phyloP scores from a whole-genome alignment of 495 filamentous ascomycete genomes.

The Talaromyces adpressus region DNA sequence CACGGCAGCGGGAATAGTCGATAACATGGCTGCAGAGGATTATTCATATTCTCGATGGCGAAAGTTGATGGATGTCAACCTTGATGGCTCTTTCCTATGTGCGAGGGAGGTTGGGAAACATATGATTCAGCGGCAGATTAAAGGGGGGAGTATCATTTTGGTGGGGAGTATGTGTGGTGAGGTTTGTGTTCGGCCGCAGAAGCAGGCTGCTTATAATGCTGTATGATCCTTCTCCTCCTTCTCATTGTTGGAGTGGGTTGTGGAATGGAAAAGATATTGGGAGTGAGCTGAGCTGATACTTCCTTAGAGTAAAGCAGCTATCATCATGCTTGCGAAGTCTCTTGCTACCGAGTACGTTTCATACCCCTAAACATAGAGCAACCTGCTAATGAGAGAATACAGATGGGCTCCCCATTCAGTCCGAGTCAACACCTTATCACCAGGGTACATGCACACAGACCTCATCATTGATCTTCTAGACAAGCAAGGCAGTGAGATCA shows the following conservation, averaged over 20 bases:
- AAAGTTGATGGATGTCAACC: slow-evolving; percentile 57
- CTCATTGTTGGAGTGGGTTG: too few species aligned
- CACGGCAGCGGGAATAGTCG: slow-evolving; percentile 63
- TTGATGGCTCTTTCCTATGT: slow-evolving; percentile 61
- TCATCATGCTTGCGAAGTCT: slow-evolving; percentile 16
- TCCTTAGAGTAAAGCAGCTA: slow-evolving; percentile 17
- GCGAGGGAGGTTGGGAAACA: slow-evolving; percentile 59
- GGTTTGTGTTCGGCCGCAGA: slow-evolving; percentile 20
- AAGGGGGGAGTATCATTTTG: slow-evolving; percentile 21
- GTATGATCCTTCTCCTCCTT: not conserved
- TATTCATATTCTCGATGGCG: slow-evolving; percentile 57
- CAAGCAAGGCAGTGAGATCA: slow-evolving; percentile 10
- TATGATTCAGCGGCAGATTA: slow-evolving; percentile 44
- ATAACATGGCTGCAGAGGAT: slow-evolving; percentile 54
- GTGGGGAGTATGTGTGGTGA: slow-evolving; percentile 18
- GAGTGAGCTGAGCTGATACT: too few species aligned
- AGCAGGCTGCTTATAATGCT: slow-evolving; percentile 23
- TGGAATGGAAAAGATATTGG: too few species aligned
- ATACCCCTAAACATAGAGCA: not conserved
- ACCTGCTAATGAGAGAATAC: not conserved
- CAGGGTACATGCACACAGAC: slow-evolving; percentile 24
- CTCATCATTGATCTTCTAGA: slow-evolving; percentile 18
- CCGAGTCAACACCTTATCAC: slow-evolving; percentile 22
- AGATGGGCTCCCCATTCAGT: slow-evolving; percentile 15
- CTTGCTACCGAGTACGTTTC: slow-evolving; percentile 16